Evolutionary conservation across 192 early-diverging fungal species (phyloP), one percentile per base, ranked within the genome.

Genomic region (Coemansia sp.): DNA sequence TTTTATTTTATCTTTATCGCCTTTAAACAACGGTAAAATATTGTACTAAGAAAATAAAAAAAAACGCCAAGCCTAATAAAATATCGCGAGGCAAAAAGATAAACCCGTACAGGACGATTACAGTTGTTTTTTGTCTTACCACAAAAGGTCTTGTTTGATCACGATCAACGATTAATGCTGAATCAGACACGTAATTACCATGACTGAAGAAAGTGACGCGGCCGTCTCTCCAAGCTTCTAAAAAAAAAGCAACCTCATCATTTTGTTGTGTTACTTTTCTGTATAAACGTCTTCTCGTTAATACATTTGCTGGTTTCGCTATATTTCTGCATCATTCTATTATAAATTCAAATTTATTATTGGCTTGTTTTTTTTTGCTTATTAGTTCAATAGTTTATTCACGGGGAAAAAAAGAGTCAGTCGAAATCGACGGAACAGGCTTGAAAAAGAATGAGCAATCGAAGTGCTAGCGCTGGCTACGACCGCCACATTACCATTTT

Each of bases 401-500:
- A 22, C 5, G 1, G 42, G 12, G 5, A 45, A 16, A 16, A 16
- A 12, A 12, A 45, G 42, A 16, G 42, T 16, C 17, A 45, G 17
- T 8, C 1, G 36, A 38, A 25, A 38, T 38, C 36, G 36, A 38
- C 36, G 36, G 5, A 38, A 25, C 22, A 25, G 16, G 38, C 25
- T 7, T 16, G 36, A 32, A 29, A 16, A 33, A 69, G 30, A 70
- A 83, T 83, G 81, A 76, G 76, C 73, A 74, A 51, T 52, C 81
- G 74, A 56, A 74, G 75, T n/a, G 68, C 80, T 52, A 76, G 67
- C 45, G 76, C 85, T 25, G 94, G 94, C 69, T 96, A 99, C 83
- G 98, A 99, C 86, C 92, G 98, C 63, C 96, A 99, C 74, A 98
- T 99, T 76, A 99, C 98, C 61, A 93, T 99, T 77, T 99, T 99